Conservation (phyloP, 306 rosid species). For the Erythrophleum fordii region DNA sequence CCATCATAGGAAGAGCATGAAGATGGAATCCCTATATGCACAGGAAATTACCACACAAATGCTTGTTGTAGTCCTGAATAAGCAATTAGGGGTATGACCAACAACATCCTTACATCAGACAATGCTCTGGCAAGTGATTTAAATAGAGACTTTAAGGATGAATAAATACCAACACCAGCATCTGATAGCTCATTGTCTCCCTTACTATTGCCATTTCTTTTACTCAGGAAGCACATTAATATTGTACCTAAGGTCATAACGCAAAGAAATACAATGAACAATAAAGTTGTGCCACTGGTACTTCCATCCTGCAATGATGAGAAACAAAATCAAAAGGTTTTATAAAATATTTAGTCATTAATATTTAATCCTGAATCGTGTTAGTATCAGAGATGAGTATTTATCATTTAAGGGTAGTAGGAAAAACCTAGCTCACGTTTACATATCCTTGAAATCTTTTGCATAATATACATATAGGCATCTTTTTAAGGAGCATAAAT, state of each 20-base stretch:
- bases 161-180: constrained; percentile 44
- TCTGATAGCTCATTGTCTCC: constrained; percentile 46
- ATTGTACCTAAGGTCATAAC: constrained; percentile 71
- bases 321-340: constrained; percentile 32
- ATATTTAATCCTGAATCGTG: constrained; percentile 3
- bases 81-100: constrained; percentile 82
- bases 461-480: background rate
- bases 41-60: constrained; percentile 82
- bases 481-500: constrained; percentile 4
- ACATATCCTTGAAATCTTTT: constrained; percentile 21
- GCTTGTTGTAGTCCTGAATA: constrained; percentile 96
- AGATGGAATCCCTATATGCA: constrained; percentile 37
- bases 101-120: constrained; percentile 68
- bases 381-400: constrained; percentile 19
- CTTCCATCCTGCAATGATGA: constrained; percentile 67
- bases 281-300: constrained; percentile 62
- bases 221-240: constrained; percentile 79
- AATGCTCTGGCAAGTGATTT: constrained; percentile 61
- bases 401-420: constrained; percentile 19
- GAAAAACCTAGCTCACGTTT: constrained; percentile 21
- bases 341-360: background rate
- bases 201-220: constrained; percentile 50
- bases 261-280: constrained; percentile 81
- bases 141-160: constrained; percentile 57
- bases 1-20: constrained; percentile 14